phyloP scores from a whole-genome alignment of 768 basidiomycete species.

The Steccherinum ochraceum region DNA sequence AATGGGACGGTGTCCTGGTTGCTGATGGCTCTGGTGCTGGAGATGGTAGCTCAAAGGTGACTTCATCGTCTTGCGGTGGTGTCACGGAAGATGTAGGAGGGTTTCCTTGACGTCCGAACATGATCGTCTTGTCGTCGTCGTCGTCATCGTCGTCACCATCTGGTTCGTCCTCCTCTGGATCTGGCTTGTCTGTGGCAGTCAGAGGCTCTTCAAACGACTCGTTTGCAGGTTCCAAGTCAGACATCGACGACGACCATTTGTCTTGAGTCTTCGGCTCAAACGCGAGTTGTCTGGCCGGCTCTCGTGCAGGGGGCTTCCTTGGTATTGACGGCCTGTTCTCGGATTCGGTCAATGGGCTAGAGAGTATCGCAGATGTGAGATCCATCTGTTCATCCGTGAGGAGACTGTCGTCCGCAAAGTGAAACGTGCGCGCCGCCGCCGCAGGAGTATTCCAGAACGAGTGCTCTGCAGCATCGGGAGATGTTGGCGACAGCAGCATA shows the following conservation, averaged over 20 bases:
- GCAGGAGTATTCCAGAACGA: slow-evolving; percentile 60
- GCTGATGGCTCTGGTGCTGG: slow-evolving; percentile 22
- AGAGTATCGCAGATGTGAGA: slow-evolving; percentile 29
- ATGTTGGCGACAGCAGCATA: slow-evolving; percentile 7
- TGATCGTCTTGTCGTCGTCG: slow-evolving; percentile 26
- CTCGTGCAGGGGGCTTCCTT: not conserved
- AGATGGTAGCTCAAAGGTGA: not conserved
- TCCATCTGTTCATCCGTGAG: slow-evolving; percentile 60
- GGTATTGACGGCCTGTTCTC: not conserved
- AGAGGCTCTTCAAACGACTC: not conserved
- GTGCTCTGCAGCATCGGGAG: slow-evolving; percentile 39
- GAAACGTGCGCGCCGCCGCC: slow-evolving; percentile 49
- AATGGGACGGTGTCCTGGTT: not conserved
- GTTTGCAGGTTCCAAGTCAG: not conserved
- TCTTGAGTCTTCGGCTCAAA: not conserved
- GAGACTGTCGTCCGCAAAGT: slow-evolving; percentile 51
- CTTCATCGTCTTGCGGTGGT: not conserved
- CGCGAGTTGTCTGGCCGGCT: not conserved
- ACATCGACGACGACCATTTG: no score
- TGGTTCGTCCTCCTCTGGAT: slow-evolving; percentile 6
- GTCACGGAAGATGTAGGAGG: no score
- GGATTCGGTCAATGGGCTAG: slow-evolving; percentile 28
- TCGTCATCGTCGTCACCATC: slow-evolving; percentile 10
- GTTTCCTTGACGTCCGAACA: slow-evolving; percentile 18
- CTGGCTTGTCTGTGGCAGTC: not conserved